A percentile compares a stretch with the other conserved stretches of the same genome.
Evolutionary conservation across 2,329 filamentous ascomycete genomes (phyloP).

Genomic region (Sclerotinia trifoliorum): DNA sequence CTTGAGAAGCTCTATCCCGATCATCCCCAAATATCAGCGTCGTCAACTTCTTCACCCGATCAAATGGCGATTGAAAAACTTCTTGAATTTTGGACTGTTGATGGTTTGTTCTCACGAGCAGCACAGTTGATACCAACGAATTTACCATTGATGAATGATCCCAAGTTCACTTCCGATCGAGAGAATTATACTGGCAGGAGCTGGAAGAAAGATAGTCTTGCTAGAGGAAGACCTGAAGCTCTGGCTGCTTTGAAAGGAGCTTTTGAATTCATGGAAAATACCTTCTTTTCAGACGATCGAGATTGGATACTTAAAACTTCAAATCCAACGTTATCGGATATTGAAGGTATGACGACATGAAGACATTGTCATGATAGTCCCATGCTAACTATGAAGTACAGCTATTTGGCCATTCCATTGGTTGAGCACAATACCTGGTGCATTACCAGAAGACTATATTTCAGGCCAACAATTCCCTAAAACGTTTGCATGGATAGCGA

Average conservation of each 20-base stretch:
- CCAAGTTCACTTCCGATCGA: slow-evolving; percentile 59
- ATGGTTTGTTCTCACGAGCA: slow-evolving; percentile 36
- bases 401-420: slow-evolving; percentile 66
- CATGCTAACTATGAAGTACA: background rate
- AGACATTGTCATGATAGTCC: background rate
- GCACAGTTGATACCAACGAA: background rate
- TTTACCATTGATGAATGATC: slow-evolving; percentile 48
- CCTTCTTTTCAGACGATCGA: slow-evolving; percentile 63
- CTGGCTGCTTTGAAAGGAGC: slow-evolving; percentile 53
- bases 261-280: slow-evolving; percentile 60
- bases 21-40: background rate
- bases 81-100: slow-evolving; percentile 55
- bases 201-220: slow-evolving; percentile 44
- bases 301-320: slow-evolving; percentile 59
- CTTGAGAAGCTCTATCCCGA: slow-evolving; percentile 56
- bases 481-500: slow-evolving; percentile 61
- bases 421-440: slow-evolving; percentile 55
- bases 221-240: slow-evolving; percentile 52
- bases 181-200: slow-evolving; percentile 46
- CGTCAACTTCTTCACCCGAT: background rate
- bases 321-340: slow-evolving; percentile 60
- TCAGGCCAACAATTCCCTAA: slow-evolving; percentile 54
- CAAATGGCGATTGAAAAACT: slow-evolving; percentile 49
- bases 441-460: slow-evolving; percentile 54
- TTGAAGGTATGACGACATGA: slow-evolving; percentile 51